Evolutionary conservation across 345 rosid species (phyloP).

Genomic region (Melaleuca quinquenervia): DNA sequence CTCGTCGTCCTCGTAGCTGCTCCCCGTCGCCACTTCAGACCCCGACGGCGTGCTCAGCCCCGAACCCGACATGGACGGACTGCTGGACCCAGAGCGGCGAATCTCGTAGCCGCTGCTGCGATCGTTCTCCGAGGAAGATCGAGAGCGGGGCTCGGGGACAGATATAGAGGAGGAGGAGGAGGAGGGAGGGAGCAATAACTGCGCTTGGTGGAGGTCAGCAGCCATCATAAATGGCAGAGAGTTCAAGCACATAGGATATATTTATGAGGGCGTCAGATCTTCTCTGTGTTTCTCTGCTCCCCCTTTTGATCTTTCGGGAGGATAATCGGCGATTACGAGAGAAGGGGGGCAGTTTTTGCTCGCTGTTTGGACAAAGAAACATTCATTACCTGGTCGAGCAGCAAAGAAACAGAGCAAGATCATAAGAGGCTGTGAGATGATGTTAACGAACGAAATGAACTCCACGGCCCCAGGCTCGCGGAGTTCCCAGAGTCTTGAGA

Average conservation of each 20-base stretch:
- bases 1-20: conserved; percentile 35
- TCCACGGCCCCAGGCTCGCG: neutral
- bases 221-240: conserved; percentile 19
- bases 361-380: neutral
- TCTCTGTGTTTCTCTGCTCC: neutral
- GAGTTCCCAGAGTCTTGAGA: neutral
- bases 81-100: neutral
- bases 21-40: conserved; percentile 15
- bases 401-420: neutral
- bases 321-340: neutral
- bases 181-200: conserved; percentile 13
- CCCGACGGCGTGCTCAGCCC: neutral
- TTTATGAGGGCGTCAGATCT: neutral
- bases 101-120: neutral
- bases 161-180: neutral
- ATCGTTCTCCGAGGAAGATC: neutral
- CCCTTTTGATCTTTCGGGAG: neutral
- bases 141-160: neutral
- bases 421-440: neutral
- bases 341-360: neutral
- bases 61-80: neutral
- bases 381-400: neutral
- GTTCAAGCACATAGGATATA: neutral
- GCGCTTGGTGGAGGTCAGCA: conserved; percentile 20
- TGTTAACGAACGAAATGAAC: neutral